Conservation (phyloP, 805 yeast genomes). For the Candida nonsorbophila region DNA sequence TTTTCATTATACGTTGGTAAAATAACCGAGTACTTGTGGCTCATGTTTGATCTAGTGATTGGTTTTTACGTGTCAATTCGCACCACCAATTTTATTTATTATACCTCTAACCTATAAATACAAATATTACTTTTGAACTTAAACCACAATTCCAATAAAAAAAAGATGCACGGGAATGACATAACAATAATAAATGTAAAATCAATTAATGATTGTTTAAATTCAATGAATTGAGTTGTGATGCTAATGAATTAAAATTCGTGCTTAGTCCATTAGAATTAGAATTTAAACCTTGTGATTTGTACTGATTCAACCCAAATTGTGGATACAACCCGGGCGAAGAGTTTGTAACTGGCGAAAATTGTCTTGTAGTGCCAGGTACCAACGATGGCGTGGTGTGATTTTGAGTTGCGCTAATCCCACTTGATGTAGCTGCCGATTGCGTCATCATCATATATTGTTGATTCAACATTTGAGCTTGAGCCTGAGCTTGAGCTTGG, state of each 20-base stretch:
- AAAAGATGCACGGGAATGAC: not conserved
- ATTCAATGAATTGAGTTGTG: slow-evolving; percentile 30
- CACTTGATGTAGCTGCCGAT: not conserved
- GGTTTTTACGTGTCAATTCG: not conserved
- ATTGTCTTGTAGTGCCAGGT: not conserved
- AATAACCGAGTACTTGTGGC: slow-evolving; percentile 61
- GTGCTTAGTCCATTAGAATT: too few species aligned
- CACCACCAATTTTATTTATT: not conserved
- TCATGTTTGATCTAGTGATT: slow-evolving; percentile 7
- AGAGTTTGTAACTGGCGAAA: slow-evolving; percentile 1
- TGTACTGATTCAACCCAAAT: slow-evolving; percentile 5
- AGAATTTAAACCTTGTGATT: too few species aligned
- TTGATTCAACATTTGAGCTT: slow-evolving; percentile 8
- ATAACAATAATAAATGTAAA: slow-evolving; percentile 1
- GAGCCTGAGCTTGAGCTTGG: slow-evolving; percentile 4
- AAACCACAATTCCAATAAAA: not conserved
- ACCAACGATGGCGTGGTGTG: not conserved
- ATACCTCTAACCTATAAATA: too few species aligned
- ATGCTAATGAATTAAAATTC: slow-evolving; percentile 15
- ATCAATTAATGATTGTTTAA: slow-evolving; percentile 15
- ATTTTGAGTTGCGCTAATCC: not conserved
- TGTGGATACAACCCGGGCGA: slow-evolving; percentile 6
- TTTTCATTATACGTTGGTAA: slow-evolving; percentile 76
- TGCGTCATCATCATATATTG: slow-evolving; percentile 7
- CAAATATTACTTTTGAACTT: not conserved